These are phyloP conservation scores for Saccharomycopsis amapae DNA, from an alignment of 805 yeast genomes.

Conservation along the genomic window DNA sequence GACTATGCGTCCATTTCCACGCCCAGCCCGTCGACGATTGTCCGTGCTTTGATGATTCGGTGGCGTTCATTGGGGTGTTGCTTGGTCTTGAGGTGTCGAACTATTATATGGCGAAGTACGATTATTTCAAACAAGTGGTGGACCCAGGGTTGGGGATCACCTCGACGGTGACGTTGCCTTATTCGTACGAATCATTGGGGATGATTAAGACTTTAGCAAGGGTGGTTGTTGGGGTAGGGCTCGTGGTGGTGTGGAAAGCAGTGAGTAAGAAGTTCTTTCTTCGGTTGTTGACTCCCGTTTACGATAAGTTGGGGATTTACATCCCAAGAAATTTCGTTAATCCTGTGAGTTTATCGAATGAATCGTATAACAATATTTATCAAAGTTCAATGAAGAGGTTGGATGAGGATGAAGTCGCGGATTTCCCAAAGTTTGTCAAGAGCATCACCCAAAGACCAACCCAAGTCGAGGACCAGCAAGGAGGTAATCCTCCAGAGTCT, in stretches of 20 bases:
- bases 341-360: conserved; percentile 30
- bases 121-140: conserved; percentile 21
- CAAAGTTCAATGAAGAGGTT: conserved; percentile 8
- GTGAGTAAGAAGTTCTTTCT: conserved; percentile 61
- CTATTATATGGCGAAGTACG: conserved; percentile 35
- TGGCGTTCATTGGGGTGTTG: conserved; percentile 85
- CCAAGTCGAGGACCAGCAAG: conserved; percentile 13
- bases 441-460: conserved; percentile 8
- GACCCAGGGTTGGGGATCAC: conserved; percentile 21
- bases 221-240: conserved; percentile 50
- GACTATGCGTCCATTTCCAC: conserved; percentile 56
- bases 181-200: conserved; percentile 37
- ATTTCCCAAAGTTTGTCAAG: conserved; percentile 3
- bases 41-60: conserved; percentile 94
- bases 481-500: background rate
- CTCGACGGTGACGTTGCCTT: conserved; percentile 36
- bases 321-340: conserved; percentile 34
- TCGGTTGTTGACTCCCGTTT: conserved; percentile 51
- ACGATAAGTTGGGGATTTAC: conserved; percentile 34
- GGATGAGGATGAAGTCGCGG: conserved; percentile 13
- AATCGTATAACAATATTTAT: conserved; percentile 24
- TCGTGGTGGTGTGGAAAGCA: conserved; percentile 68
- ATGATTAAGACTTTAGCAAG: conserved; percentile 37
- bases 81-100: conserved; percentile 65
- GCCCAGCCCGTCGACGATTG: conserved; percentile 87